Percentiles rank a stretch among this genome's conserved stretches.
These are phyloP conservation scores for Gossypium ekmanianum DNA, from an alignment of 345 rosid species.

Conservation along the genomic window DNA sequence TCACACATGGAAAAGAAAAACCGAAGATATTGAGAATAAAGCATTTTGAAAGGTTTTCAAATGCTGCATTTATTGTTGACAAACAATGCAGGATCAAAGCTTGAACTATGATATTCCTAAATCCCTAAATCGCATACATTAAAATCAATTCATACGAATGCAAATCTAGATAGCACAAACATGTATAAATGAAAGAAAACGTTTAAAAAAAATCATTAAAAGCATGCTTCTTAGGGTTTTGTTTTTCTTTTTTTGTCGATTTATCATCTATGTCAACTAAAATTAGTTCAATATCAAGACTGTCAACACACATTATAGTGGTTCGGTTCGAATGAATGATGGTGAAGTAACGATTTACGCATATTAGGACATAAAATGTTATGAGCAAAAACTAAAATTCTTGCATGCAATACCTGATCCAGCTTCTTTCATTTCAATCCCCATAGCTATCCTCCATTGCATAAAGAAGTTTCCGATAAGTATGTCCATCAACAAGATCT, in stretches of 20 bases:
- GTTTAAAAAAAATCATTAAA: neutral
- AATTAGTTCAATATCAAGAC: neutral
- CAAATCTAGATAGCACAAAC: neutral
- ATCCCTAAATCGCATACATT: neutral
- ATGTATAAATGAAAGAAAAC: neutral
- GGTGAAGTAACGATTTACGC: neutral
- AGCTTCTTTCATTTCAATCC: slow-evolving; percentile 22
- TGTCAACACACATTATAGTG: neutral
- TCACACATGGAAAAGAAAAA: neutral
- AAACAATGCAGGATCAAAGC: neutral
- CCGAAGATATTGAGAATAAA: neutral
- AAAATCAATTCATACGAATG: neutral
- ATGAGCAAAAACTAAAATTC: neutral
- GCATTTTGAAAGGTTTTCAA: neutral
- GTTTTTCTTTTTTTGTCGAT: neutral
- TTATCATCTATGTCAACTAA: neutral
- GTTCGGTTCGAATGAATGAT: neutral
- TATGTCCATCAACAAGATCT: slow-evolving; percentile 50
- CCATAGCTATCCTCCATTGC: slow-evolving; percentile 58
- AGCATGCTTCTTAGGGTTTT: neutral
- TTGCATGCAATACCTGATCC: slow-evolving; percentile 4
- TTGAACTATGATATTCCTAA: neutral
- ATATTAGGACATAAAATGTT: too few relatives aligned
- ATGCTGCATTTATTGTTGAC: neutral
- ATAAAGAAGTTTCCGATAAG: slow-evolving; percentile 52